Conservation (phyloP, 306 rosid genomes). For the Trifolium dubium region DNA sequence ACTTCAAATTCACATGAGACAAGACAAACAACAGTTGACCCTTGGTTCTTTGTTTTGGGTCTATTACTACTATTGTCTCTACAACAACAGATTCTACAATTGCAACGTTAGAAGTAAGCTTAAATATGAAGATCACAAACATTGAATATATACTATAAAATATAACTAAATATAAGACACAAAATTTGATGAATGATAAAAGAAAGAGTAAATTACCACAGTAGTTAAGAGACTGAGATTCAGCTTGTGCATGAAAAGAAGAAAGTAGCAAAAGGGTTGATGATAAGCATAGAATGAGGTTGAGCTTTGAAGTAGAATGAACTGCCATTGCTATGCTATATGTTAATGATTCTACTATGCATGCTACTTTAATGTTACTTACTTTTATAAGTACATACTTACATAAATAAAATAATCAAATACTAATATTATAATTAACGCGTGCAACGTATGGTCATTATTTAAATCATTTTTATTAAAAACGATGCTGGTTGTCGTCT, state of each 20-base stretch:
- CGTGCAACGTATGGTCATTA: background rate
- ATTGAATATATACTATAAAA: too few relatives aligned
- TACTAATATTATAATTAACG: background rate
- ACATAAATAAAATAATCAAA: background rate
- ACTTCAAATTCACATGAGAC: background rate
- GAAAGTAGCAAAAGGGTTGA: constrained; percentile 40
- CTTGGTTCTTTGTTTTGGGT: background rate
- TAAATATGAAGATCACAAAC: too few relatives aligned
- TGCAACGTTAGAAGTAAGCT: too few relatives aligned
- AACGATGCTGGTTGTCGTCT: background rate
- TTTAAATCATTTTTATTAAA: background rate
- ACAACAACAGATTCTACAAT: too few relatives aligned
- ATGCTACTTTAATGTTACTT: too few relatives aligned
- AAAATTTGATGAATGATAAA: background rate
- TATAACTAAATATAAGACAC: background rate
- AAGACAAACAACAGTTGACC: background rate
- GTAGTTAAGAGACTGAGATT: constrained; percentile 53
- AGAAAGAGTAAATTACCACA: constrained; percentile 54
- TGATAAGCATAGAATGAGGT: constrained; percentile 46
- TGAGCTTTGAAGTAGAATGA: constrained; percentile 30
- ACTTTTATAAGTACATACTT: background rate
- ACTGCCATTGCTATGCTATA: constrained; percentile 44
- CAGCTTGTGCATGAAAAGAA: constrained; percentile 40
- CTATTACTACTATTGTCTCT: background rate
- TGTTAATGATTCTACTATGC: background rate